These are phyloP conservation scores for Psidium guajava DNA, from an alignment of 345 rosid species.

Conservation along the genomic window DNA sequence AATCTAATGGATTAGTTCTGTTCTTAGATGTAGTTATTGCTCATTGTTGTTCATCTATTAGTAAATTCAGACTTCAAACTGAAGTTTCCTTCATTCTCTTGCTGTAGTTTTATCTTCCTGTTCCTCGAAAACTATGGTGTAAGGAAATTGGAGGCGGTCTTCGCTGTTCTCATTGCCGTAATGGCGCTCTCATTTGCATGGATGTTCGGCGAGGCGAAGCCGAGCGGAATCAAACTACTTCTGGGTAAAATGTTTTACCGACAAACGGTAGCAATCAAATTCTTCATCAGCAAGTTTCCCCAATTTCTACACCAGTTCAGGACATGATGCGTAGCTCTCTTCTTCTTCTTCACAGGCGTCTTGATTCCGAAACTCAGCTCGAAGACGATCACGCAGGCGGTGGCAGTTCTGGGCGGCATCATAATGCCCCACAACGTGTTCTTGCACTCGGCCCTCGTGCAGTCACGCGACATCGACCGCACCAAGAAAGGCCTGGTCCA, in stretches of 20 bases:
- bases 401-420: constrained; percentile 8
- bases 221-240: constrained; percentile 19
- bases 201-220: constrained; percentile 36
- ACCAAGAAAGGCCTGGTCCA: constrained; percentile 1
- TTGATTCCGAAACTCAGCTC: constrained; percentile 13
- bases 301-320: not conserved
- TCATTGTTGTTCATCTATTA: not conserved
- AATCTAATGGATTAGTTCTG: not conserved
- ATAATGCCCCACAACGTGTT: constrained; percentile 13
- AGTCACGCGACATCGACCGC: constrained; percentile 7
- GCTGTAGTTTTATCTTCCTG: constrained; percentile 23
- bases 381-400: constrained; percentile 9
- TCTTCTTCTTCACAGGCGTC: not conserved
- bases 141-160: constrained; percentile 35
- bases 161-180: constrained; percentile 21
- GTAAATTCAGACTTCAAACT: not conserved
- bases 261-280: not conserved
- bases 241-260: constrained; percentile 8
- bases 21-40: not conserved
- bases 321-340: not conserved
- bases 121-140: constrained; percentile 39
- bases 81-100: not conserved
- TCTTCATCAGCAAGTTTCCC: not conserved
- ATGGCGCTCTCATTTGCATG: constrained; percentile 35
- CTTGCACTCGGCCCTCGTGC: constrained; percentile 14